Evolutionary conservation across 345 rosid species (phyloP), one percentile per base, ranked within the genome.

Genomic region (Eucalyptus globulus): DNA sequence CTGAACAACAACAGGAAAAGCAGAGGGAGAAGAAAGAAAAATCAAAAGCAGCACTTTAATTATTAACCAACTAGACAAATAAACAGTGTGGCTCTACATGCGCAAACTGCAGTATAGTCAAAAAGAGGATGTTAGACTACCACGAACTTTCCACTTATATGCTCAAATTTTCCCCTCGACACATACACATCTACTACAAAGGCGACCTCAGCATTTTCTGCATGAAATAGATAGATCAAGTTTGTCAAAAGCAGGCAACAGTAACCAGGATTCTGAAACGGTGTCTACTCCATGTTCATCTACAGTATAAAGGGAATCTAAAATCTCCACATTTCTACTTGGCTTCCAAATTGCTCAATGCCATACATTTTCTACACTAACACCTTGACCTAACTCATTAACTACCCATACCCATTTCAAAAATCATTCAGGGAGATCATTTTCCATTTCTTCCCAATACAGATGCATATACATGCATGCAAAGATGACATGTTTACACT

Each of bases 151-250:
- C 94, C 98, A 51, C 92, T 90, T 91, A 93, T 93, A 86, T 54
- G 87, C 88, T 95, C 96, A 58, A 96, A 94, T 92, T 90, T 90
- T 89, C 94, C 97, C 94, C 90, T 95, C 58, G 92, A 93, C 80
- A 95, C 97, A 89, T 95, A 94, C 45, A 94, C 96, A 92, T 96
- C 98, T 4, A 96, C 94, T 45, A 96, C 88, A 86, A 87, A 94
- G 86, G 92, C 76, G 22, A 53, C 24, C 53, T 90, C 91, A 87
- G 92, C 92, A 47, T 95, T 72, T 72, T 72, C 98, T 97, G 97
- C 92, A 93, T 90, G 86, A 88, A 40, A 15, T 34, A 22, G 51
- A 87, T n/a, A 51, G 27, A 76, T 69, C 80, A 50, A 54, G 27
- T 90, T 47, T 89, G 44, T 53, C 22, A 87, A 21, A 85, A 54